Percentiles rank a stretch among this genome's conserved stretches.
Evolutionary conservation across 2,329 filamentous ascomycete species (phyloP).

Genomic region (Diaporthe capsici): DNA sequence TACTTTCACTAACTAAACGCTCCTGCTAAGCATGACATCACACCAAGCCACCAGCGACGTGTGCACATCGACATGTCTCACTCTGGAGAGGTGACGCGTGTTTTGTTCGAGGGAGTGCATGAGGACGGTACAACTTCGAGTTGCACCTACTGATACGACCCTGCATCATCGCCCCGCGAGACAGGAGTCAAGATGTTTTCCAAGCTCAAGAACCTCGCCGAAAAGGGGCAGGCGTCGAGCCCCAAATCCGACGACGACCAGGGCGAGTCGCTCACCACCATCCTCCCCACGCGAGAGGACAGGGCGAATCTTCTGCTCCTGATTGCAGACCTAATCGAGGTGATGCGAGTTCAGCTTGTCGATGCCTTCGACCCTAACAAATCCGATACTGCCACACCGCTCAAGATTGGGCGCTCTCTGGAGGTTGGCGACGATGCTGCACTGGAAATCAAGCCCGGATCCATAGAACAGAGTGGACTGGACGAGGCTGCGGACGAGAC

Average conservation of each 20-base stretch:
- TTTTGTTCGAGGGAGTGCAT: neutral
- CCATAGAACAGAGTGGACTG: neutral
- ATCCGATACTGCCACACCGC: slow-evolving; percentile 22
- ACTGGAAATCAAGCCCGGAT: slow-evolving; percentile 2
- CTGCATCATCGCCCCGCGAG: neutral
- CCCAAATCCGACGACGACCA: slow-evolving; percentile 20
- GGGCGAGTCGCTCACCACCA: slow-evolving; percentile 44
- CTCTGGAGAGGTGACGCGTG: slow-evolving; percentile 14
- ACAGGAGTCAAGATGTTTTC: slow-evolving; percentile 35
- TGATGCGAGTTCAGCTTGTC: slow-evolving; percentile 42
- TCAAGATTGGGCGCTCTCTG: slow-evolving; percentile 17
- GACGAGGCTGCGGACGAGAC: neutral
- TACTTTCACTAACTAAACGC: neutral
- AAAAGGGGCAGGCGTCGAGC: slow-evolving; percentile 29
- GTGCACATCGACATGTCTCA: slow-evolving; percentile 29
- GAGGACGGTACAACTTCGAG: slow-evolving; percentile 2
- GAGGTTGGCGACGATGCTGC: slow-evolving; percentile 11
- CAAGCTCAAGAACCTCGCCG: slow-evolving; percentile 38
- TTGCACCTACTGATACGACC: slow-evolving; percentile 1
- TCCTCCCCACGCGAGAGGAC: slow-evolving; percentile 44
- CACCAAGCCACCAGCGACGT: slow-evolving; percentile 19
- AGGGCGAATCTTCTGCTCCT: slow-evolving; percentile 42
- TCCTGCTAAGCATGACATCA: slow-evolving; percentile 25
- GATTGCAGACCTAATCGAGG: slow-evolving; percentile 40
- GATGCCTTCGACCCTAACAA: slow-evolving; percentile 42